Conservation (phyloP, 441 rosid genomes). For the Pelargonium citronellum region DNA sequence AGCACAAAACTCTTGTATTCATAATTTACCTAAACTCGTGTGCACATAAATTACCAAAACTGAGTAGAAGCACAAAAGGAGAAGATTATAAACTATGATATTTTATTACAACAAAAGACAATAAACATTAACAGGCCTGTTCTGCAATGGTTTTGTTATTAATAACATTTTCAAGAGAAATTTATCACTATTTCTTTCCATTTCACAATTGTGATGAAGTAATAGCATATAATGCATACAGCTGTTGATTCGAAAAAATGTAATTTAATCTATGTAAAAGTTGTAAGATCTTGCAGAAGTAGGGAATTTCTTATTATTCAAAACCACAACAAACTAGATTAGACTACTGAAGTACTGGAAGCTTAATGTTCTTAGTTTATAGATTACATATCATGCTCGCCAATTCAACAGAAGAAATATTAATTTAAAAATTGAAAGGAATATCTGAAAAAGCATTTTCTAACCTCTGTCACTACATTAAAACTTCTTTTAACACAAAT, state of each 20-base stretch:
- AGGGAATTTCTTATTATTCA: not conserved
- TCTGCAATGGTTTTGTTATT: not conserved
- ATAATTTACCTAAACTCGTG: no score
- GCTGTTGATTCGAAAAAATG: not conserved
- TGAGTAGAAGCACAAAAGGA: no score
- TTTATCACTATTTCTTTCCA: not conserved
- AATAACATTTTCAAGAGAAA: not conserved
- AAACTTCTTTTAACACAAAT: not conserved
- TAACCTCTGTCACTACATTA: not conserved
- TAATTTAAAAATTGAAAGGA: not conserved
- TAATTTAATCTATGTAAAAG: not conserved
- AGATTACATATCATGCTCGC: not conserved
- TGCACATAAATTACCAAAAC: no score
- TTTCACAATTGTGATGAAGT: not conserved
- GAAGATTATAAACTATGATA: not conserved
- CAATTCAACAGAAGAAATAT: not conserved
- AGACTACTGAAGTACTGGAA: not conserved
- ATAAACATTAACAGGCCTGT: not conserved
- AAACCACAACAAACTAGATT: not conserved
- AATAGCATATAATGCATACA: not conserved
- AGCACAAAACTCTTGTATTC: no score
- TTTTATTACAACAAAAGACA: not conserved
- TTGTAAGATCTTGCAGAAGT: not conserved
- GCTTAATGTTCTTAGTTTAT: not conserved
- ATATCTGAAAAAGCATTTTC: not conserved